Evolutionary conservation across 1,139 yeast genomes (phyloP).

Genomic region (Yamadazyma spencermartinsiae): DNA sequence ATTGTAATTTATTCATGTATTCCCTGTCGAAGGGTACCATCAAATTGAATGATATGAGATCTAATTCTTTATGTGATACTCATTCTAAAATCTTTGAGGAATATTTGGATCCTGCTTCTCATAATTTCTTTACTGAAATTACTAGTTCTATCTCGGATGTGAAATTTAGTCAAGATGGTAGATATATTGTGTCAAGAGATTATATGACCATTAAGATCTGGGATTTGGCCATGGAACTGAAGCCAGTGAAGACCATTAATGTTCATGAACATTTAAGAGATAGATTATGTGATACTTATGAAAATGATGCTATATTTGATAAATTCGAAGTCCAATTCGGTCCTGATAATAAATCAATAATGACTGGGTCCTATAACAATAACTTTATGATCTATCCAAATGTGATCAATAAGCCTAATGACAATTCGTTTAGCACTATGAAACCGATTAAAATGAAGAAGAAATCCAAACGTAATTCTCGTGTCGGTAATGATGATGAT

Average conservation of each 20-base stretch:
- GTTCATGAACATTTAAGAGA: constrained; percentile 95
- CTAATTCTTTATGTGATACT: constrained; percentile 88
- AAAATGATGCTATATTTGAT: constrained; percentile 97
- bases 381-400: constrained; percentile 96
- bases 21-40: constrained; percentile 96
- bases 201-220: constrained; percentile 97
- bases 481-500: constrained; percentile 26
- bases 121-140: constrained; percentile 95
- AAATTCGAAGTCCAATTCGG: constrained; percentile 95
- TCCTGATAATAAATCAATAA: constrained; percentile 88
- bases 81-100: constrained; percentile 92
- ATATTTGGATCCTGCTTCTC: constrained; percentile 87
- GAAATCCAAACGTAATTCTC: constrained; percentile 4
- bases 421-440: constrained; percentile 11
- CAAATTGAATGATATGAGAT: constrained; percentile 95
- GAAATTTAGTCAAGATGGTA: constrained; percentile 87
- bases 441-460: constrained; percentile 21
- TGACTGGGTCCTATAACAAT: constrained; percentile 98
- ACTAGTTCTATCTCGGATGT: constrained; percentile 94
- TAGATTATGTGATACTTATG: constrained; percentile 94
- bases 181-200: constrained; percentile 93
- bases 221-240: constrained; percentile 97
- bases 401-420: constrained; percentile 42
- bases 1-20: constrained; percentile 94
- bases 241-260: constrained; percentile 90